A percentile compares a stretch with the other conserved stretches of the same genome.
Conservation (phyloP, 2,329 filamentous ascomycete species). For the Ascochyta clinopodiicola region DNA sequence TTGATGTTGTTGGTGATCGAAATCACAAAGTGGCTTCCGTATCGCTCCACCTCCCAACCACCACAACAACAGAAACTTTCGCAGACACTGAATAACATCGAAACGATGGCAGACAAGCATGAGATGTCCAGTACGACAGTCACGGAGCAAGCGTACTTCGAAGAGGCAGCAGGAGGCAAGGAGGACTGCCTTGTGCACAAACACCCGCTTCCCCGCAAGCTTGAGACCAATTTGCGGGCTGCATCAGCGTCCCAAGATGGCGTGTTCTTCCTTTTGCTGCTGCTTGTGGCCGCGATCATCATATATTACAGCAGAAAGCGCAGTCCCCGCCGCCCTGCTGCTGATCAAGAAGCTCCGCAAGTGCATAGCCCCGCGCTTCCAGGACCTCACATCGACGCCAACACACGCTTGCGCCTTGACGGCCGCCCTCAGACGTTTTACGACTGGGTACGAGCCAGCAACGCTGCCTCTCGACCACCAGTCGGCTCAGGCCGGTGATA, state of each 20-base stretch:
- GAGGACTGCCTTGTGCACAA: background rate
- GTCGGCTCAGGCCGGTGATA: background rate
- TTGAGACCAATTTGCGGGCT: background rate
- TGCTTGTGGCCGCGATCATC: background rate
- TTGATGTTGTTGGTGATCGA: background rate
- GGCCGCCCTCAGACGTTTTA: background rate
- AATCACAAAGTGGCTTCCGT: background rate
- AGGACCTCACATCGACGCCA: constrained; percentile 1
- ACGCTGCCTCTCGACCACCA: background rate
- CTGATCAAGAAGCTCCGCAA: background rate
- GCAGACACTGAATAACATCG: background rate
- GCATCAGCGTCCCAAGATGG: background rate
- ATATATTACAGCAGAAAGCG: background rate
- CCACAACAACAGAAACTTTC: background rate
- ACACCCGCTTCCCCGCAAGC: background rate
- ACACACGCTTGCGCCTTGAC: background rate
- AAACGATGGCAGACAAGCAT: background rate
- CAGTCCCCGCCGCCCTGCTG: background rate
- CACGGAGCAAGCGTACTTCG: background rate
- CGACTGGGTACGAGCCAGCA: background rate
- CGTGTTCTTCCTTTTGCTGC: background rate
- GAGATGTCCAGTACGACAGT: background rate
- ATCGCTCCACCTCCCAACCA: constrained; percentile 1
- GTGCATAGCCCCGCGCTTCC: background rate
- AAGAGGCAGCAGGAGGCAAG: background rate